Evolutionary conservation across 768 basidiomycete species (phyloP).

Genomic region (Boletus sensibilis): DNA sequence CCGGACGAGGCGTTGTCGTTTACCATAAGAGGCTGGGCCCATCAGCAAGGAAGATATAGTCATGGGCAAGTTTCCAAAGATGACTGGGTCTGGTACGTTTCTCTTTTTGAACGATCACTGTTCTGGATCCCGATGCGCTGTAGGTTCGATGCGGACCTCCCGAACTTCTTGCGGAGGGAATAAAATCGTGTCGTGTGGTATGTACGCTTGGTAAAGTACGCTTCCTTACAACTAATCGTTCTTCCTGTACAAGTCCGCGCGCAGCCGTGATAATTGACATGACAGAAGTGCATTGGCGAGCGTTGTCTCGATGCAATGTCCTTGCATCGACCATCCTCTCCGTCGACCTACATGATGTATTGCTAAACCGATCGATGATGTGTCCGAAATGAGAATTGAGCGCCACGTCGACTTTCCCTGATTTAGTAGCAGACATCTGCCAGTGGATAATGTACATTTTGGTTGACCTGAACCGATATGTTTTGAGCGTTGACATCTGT

Average conservation of each 20-base stretch:
- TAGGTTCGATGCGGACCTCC: constrained; percentile 26
- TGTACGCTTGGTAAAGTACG: background rate
- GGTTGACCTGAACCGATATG: background rate
- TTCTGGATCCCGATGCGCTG: background rate
- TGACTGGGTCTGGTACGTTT: constrained; percentile 25
- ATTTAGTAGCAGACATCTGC: background rate
- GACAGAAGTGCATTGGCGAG: background rate
- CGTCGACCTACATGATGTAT: background rate
- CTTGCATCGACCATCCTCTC: background rate
- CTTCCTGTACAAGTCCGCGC: background rate
- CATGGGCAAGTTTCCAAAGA: background rate
- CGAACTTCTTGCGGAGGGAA: background rate
- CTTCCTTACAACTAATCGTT: background rate
- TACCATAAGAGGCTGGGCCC: constrained; percentile 6
- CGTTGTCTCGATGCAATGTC: background rate
- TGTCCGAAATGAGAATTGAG: background rate
- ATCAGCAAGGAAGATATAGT: background rate
- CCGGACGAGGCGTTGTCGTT: constrained; percentile 6
- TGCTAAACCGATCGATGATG: background rate
- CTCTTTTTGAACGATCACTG: too few species aligned
- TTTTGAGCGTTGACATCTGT: background rate
- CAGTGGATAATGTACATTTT: background rate
- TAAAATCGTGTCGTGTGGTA: background rate
- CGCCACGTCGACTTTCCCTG: background rate
- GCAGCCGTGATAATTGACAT: background rate